These are phyloP conservation scores for Suhomyces terraborum DNA, from an alignment of 1,139 yeast genomes.

Conservation along the genomic window DNA sequence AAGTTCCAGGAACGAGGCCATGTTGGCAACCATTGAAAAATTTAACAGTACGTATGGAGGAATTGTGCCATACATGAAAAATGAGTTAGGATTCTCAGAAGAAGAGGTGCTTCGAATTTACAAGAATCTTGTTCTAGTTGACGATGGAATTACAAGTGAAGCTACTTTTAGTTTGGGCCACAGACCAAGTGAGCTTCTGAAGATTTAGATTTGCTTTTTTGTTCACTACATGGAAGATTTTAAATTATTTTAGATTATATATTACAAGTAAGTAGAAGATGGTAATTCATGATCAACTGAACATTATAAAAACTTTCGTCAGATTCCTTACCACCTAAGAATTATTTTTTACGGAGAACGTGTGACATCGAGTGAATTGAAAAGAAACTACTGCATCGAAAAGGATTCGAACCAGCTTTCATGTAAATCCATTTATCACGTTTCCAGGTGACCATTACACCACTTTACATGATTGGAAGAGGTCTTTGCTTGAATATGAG, in stretches of 20 bases:
- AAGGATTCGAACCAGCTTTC: too few species aligned
- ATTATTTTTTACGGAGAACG: too few species aligned
- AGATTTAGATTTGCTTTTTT: too few species aligned
- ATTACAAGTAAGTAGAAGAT: background rate
- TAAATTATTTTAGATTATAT: background rate
- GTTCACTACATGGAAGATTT: too few species aligned
- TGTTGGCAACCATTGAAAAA: slow-evolving; percentile 62
- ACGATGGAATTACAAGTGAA: slow-evolving; percentile 22
- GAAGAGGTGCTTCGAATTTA: slow-evolving; percentile 55
- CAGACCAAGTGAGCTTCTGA: slow-evolving; percentile 20
- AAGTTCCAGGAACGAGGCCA: slow-evolving; percentile 70
- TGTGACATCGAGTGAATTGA: too few species aligned
- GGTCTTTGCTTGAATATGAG: slow-evolving; percentile 67
- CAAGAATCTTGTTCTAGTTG: slow-evolving; percentile 41
- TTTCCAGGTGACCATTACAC: background rate
- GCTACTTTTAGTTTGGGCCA: slow-evolving; percentile 31
- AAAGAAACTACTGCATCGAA: too few species aligned
- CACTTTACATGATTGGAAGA: slow-evolving; percentile 63
- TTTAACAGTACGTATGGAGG: slow-evolving; percentile 58
- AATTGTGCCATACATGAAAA: slow-evolving; percentile 50
- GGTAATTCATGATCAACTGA: too few species aligned
- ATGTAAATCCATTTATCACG: too few species aligned
- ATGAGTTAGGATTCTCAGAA: slow-evolving; percentile 47
- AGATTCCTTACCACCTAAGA: too few species aligned
- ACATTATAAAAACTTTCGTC: too few species aligned